phyloP scores from a whole-genome alignment of 345 rosid species.

The Lepidium didymum region DNA sequence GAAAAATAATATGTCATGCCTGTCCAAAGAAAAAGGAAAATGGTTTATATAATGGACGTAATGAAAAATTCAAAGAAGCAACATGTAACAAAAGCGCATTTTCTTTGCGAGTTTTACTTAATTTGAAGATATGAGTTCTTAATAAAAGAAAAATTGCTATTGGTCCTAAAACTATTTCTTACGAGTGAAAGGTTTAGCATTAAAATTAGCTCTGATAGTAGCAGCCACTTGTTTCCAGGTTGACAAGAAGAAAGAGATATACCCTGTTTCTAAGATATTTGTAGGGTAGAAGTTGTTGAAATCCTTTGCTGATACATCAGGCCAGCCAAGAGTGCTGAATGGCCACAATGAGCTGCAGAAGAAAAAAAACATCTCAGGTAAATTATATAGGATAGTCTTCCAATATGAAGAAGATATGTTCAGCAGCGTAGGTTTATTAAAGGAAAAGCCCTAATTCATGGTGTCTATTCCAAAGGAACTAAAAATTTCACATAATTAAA shows the following conservation, averaged over 20 bases:
- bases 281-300: slow-evolving; percentile 82
- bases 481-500: background rate
- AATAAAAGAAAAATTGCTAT: background rate
- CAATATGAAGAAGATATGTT: background rate
- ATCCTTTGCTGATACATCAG: slow-evolving; percentile 67
- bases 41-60: slow-evolving; percentile 7
- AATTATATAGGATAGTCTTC: background rate
- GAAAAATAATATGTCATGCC: slow-evolving; percentile 97
- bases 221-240: slow-evolving; percentile 1
- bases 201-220: slow-evolving; percentile 5
- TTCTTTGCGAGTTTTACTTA: background rate
- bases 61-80: background rate
- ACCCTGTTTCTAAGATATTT: slow-evolving; percentile 96
- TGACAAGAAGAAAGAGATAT: slow-evolving; percentile 16
- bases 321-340: slow-evolving; percentile 99
- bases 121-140: background rate
- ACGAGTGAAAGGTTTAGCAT: background rate
- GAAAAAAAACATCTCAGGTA: slow-evolving; percentile 6
- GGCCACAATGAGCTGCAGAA: slow-evolving; percentile 85
- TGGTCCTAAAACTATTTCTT: background rate
- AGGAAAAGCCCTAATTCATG: background rate
- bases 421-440: background rate
- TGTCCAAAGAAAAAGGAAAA: slow-evolving; percentile 40
- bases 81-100: background rate
- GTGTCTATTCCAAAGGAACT: background rate